Conservation (phyloP, 2,329 filamentous ascomycete species). For the Rhinocladiella mackenziei region DNA sequence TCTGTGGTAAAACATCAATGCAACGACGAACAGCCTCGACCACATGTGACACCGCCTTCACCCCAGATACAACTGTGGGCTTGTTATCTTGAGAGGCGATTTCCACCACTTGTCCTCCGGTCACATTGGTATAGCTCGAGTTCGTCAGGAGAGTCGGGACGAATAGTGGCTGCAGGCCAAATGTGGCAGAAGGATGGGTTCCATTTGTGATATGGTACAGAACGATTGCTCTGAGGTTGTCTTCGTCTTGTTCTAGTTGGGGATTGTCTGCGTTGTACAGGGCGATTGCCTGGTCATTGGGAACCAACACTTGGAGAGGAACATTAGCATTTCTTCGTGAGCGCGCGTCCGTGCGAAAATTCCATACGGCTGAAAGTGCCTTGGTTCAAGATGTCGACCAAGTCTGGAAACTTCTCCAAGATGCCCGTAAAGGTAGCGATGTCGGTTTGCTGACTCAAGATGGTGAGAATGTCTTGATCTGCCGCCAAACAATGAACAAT, state of each 20-base stretch:
- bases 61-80: slow-evolving; percentile 52
- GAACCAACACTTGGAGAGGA: slow-evolving; percentile 20
- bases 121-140: slow-evolving; percentile 54
- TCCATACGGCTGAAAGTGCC: slow-evolving; percentile 23
- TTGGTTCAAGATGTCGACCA: slow-evolving; percentile 23
- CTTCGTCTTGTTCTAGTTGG: slow-evolving; percentile 13
- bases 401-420: slow-evolving; percentile 16
- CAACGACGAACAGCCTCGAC: slow-evolving; percentile 44
- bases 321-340: background rate
- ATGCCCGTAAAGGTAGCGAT: slow-evolving; percentile 21
- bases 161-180: slow-evolving; percentile 39
- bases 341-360: background rate
- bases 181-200: slow-evolving; percentile 37
- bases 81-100: slow-evolving; percentile 40
- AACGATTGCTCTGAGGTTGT: slow-evolving; percentile 45
- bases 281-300: slow-evolving; percentile 21
- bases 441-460: slow-evolving; percentile 22
- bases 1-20: background rate
- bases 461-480: slow-evolving; percentile 25
- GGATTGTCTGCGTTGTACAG: slow-evolving; percentile 13
- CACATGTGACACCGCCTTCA: slow-evolving; percentile 49
- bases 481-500: slow-evolving; percentile 8
- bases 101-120: slow-evolving; percentile 57
- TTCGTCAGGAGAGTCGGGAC: slow-evolving; percentile 50
- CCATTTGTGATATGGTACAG: slow-evolving; percentile 59